Evolutionary conservation across 2,329 filamentous ascomycete genomes (phyloP), one percentile per base, ranked within the genome.

Genomic region (Sporothrix brunneoviolacea): DNA sequence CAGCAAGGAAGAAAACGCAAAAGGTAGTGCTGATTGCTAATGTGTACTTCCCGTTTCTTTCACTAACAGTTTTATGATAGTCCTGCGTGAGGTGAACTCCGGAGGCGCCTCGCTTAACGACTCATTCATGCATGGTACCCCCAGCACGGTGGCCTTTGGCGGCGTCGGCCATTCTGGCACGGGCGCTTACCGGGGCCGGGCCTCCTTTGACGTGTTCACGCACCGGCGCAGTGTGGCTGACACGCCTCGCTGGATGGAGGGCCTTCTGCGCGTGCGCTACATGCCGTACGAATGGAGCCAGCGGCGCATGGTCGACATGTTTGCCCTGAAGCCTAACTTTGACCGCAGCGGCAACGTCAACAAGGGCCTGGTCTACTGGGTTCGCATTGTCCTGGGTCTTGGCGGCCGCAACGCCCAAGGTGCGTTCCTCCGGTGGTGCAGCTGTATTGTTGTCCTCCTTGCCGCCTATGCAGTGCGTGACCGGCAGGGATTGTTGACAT

Each of bases 111-210:
- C 65, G 67, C 80, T 74, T 69, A 88, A 72, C 76, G 85, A 72
- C 60, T 40, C 60, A 12, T 69, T 63, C 58, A 66, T 64, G 54
- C 72, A 75, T 61, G 63, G 77, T 53, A 76, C 77, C 19, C 77
- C 93, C 55, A 77, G 80, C 28, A 87, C 83, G 2, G 71, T 93
- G 2, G 74, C 85, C 33, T 95, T 95, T 64, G 90, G 90, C 56
- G 89, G 89, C 60, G 84, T 95, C 8, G 89, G 90, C 56, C 79
- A 85, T 58, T 88, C 83, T 39, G 89, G 89, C 48, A 76, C 77
- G 54, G 89, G 89, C 54, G 72, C 79, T 27, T 94, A 94, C 72
- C 82, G 86, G 59, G 90, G 90, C 54, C 82, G 82, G 61, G 75
- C 84, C n/a, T 80, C 76, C 2, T 88, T 87, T 66, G 83, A 88